phyloP scores from a whole-genome alignment of 2,329 filamentous ascomycete genomes.

The Chrysosporium queenslandicum region DNA sequence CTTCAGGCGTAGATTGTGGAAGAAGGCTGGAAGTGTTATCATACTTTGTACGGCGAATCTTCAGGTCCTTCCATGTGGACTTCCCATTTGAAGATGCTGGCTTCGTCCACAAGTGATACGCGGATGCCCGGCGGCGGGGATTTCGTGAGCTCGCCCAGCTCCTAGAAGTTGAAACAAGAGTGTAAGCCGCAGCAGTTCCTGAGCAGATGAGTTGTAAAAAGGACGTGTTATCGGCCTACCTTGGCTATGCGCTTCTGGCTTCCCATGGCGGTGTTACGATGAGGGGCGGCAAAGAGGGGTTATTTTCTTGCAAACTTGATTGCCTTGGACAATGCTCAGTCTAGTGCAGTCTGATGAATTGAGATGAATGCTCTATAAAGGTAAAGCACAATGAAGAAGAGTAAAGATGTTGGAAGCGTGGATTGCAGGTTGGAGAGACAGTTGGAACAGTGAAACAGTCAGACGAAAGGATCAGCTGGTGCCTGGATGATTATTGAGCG shows the following conservation, averaged over 20 bases:
- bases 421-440: not conserved
- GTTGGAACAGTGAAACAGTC: not conserved
- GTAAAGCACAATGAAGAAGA: not conserved
- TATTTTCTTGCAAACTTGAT: no score
- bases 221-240: slow-evolving; percentile 24
- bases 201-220: not conserved
- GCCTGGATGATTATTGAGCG: no score
- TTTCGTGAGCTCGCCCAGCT: slow-evolving; percentile 49
- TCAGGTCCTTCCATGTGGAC: slow-evolving; percentile 56
- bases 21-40: slow-evolving; percentile 20
- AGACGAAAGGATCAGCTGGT: not conserved
- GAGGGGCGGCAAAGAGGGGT: not conserved
- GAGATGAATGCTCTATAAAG: no score
- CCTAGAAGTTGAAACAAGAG: slow-evolving; percentile 36
- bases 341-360: no score
- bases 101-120: slow-evolving; percentile 50
- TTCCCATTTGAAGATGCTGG: slow-evolving; percentile 59
- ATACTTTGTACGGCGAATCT: slow-evolving; percentile 55
- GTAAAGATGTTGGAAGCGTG: not conserved
- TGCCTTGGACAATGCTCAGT: no score
- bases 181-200: slow-evolving; percentile 2
- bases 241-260: slow-evolving; percentile 42
- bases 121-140: slow-evolving; percentile 49
- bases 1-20: no score
- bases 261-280: slow-evolving; percentile 24